Percentiles rank a stretch among this genome's conserved stretches.
These are phyloP conservation scores for Apocynum venetum DNA, from an alignment of 257 asterid genomes.

Conservation along the genomic window DNA sequence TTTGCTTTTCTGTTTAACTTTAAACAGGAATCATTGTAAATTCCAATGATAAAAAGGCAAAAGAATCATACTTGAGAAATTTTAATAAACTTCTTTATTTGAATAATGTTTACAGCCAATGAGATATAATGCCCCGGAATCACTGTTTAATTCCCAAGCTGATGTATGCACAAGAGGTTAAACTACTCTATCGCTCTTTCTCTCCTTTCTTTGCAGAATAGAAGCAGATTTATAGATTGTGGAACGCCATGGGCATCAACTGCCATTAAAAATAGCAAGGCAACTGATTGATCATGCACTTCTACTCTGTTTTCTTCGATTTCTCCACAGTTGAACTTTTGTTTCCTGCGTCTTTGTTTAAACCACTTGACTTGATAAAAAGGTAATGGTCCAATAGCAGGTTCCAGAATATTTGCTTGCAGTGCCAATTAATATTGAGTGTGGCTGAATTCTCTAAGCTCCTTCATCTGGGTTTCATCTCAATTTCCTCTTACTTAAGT, in stretches of 20 bases:
- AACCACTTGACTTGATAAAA: not conserved
- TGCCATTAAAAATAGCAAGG: not conserved
- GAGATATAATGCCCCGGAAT: not conserved
- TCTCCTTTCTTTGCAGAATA: not conserved
- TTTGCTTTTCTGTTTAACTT: not conserved
- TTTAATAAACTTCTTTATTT: too few species aligned
- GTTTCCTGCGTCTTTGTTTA: not conserved
- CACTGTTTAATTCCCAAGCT: not conserved
- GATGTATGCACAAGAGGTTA: not conserved
- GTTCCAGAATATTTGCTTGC: not conserved
- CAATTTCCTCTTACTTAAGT: too few species aligned
- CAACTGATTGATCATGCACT: not conserved
- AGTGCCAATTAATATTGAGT: too few species aligned
- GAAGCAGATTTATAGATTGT: not conserved
- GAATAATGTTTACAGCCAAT: not conserved
- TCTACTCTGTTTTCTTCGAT: not conserved
- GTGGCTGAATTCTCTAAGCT: not conserved
- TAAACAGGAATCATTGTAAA: not conserved
- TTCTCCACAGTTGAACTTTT: not conserved
- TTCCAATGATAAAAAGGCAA: not conserved
- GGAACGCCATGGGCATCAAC: not conserved
- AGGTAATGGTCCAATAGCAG: not conserved
- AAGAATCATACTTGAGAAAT: not conserved
- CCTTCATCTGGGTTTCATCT: not conserved
- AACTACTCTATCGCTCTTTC: not conserved